Evolutionary conservation across 2,329 filamentous ascomycete genomes (phyloP), one percentile per base, ranked within the genome.

Genomic region (Aureobasidium sp.): DNA sequence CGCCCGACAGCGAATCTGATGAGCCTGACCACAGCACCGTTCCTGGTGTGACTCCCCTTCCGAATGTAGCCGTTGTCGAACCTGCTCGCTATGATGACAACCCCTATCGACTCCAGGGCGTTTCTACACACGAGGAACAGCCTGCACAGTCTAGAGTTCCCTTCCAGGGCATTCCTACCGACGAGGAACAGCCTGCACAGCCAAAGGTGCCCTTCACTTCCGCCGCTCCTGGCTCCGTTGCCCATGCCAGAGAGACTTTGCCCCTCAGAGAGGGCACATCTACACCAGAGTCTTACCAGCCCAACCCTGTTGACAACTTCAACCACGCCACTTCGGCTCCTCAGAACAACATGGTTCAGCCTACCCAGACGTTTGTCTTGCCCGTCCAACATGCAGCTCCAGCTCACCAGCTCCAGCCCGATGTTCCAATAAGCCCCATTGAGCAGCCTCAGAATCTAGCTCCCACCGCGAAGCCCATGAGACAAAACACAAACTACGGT

Each of bases 1-100:
- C 89, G 72, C 88, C 89, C 64, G 90, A 89, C 81, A 95, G 90
- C 80, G 90, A 87, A 75, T 92, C 89, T 68, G 85, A 58, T 22
- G 55, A 78, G 59, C 66, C 82, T 66, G 85, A 86, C 70, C 79
- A 81, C 71, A 83, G 86, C 70, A 74, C 84, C 69, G 79, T 83
- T 67, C 84, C 83, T 76, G 77, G 66, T 74, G 77, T 39, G 48
- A 68, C 66, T 37, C 74, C 71, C 17, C 70, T 73, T 65, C 73
- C 53, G 6, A 55, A 47, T 31, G 42, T 59, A 7, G 64, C 61
- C 29, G 61, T 65, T 29, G 62, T 65, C 64, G 25, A 34, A 11
- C 44, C 31, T n/a, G 39, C 53, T 31, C 58, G 14, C 51, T 65
- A 59, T 65, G 64, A 66, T 48, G 60, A 62, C 52, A 66, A 65